Conservation (phyloP, 1,139 yeast genomes). For the Lodderomyces elongisporus region DNA sequence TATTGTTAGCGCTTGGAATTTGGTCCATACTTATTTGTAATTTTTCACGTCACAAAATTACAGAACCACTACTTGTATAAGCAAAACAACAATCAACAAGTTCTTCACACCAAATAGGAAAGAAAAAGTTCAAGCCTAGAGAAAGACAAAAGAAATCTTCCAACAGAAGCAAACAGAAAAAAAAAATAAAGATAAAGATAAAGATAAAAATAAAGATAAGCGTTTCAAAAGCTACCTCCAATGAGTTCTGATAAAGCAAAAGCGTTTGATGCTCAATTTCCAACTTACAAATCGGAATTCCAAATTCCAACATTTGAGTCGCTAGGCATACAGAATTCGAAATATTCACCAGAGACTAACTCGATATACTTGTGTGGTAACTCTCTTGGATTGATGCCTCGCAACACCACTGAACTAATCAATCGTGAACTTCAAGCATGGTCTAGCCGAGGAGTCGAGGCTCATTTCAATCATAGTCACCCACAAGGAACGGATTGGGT, state of each 20-base stretch:
- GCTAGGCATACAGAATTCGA: slow-evolving; percentile 34
- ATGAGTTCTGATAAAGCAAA: slow-evolving; percentile 16
- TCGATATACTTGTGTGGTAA: slow-evolving; percentile 79
- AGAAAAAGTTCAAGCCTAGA: no score
- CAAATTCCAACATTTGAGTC: slow-evolving; percentile 56
- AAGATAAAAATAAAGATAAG: no score
- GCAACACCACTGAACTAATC: slow-evolving; percentile 51
- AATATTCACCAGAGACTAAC: slow-evolving; percentile 19
- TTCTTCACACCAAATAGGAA: no score
- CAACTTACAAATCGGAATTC: slow-evolving; percentile 40
- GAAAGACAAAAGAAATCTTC: no score
- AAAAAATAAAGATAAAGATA: no score
- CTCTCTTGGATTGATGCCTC: slow-evolving; percentile 88
- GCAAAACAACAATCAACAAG: no score
- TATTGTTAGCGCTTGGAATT: no score
- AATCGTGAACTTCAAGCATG: slow-evolving; percentile 73
- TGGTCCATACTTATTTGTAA: no score
- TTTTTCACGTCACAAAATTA: no score
- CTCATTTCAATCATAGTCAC: slow-evolving; percentile 62
- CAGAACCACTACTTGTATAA: no score
- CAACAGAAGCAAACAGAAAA: no score
- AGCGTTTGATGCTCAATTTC: slow-evolving; percentile 32
- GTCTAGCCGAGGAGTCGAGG: slow-evolving; percentile 74
- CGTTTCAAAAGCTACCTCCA: neutral
- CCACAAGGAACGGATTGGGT: slow-evolving; percentile 60